phyloP scores from a whole-genome alignment of 495 filamentous ascomycete genomes.

The Xylaria castorea region DNA sequence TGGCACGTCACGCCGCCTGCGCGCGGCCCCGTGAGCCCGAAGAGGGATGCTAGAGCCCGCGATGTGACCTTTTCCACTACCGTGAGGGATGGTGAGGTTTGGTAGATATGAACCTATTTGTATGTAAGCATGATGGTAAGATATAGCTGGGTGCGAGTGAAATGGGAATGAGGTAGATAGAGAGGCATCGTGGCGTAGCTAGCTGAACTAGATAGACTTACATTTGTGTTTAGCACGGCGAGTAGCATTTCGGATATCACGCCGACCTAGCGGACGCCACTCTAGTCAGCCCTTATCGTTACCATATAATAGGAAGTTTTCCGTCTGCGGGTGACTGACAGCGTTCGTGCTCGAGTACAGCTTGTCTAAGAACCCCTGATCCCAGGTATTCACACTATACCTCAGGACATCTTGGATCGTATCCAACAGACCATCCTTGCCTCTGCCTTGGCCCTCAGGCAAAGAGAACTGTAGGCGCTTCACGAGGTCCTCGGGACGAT shows the following conservation, averaged over 20 bases:
- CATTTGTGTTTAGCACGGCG: slow-evolving; percentile 85
- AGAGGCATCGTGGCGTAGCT: not conserved
- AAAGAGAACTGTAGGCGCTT: slow-evolving; percentile 69
- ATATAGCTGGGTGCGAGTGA: not conserved
- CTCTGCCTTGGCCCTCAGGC: slow-evolving; percentile 65
- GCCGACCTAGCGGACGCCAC: slow-evolving; percentile 59
- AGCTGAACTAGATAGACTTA: slow-evolving; percentile 41
- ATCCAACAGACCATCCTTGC: slow-evolving; percentile 73
- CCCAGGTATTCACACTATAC: slow-evolving; percentile 95
- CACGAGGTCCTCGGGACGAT: slow-evolving; percentile 69
- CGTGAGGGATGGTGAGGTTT: slow-evolving; percentile 87
- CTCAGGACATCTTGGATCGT: slow-evolving; percentile 70
- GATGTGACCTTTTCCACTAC: slow-evolving; percentile 83
- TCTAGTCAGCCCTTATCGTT: not conserved
- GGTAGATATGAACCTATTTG: slow-evolving; percentile 74
- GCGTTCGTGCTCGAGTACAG: slow-evolving; percentile 87
- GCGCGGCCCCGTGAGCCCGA: slow-evolving; percentile 74
- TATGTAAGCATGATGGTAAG: slow-evolving; percentile 25
- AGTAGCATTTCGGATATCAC: slow-evolving; percentile 84
- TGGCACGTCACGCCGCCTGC: slow-evolving; percentile 88
- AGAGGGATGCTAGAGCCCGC: slow-evolving; percentile 70
- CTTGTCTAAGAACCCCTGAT: slow-evolving; percentile 94
- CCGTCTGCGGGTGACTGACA: slow-evolving; percentile 46
- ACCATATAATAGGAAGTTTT: not conserved
- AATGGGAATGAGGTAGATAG: not conserved